A percentile compares a stretch with the other conserved stretches of the same genome.
These are phyloP conservation scores for Conringia planisiliqua DNA, from an alignment of 345 rosid species.

Conservation along the genomic window DNA sequence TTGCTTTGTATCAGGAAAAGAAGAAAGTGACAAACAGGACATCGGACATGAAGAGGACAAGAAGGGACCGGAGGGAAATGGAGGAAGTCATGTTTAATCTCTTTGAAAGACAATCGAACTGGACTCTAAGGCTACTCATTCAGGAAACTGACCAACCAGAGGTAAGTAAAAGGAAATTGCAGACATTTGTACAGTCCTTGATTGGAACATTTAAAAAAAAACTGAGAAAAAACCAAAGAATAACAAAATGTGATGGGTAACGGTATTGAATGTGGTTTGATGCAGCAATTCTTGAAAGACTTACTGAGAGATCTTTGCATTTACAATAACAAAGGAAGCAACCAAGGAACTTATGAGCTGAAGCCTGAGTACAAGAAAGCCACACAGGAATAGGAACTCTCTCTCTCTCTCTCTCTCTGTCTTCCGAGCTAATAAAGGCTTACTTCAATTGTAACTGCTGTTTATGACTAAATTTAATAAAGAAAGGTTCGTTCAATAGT, in stretches of 20 bases:
- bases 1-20: conserved; percentile 59
- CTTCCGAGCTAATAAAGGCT: background rate
- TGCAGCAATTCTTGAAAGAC: conserved; percentile 86
- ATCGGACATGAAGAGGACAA: conserved; percentile 70
- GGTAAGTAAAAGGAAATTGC: conserved; percentile 37
- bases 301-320: conserved; percentile 79
- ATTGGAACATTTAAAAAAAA: background rate
- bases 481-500: background rate
- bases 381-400: conserved; percentile 31
- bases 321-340: conserved; percentile 82
- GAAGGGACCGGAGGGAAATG: conserved; percentile 91
- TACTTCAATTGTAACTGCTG: background rate
- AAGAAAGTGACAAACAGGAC: conserved; percentile 55
- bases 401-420: background rate
- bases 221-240: background rate
- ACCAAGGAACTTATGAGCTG: conserved; percentile 88
- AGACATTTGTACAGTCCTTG: background rate
- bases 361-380: conserved; percentile 85
- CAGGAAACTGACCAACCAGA: conserved; percentile 93
- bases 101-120: conserved; percentile 83
- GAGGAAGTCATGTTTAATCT: conserved; percentile 85
- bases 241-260: background rate
- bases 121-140: conserved; percentile 72
- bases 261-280: background rate
- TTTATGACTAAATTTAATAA: background rate